These are phyloP conservation scores for Carex littledalei DNA, from an alignment of 176 grass and related monocot species.

Conservation along the genomic window DNA sequence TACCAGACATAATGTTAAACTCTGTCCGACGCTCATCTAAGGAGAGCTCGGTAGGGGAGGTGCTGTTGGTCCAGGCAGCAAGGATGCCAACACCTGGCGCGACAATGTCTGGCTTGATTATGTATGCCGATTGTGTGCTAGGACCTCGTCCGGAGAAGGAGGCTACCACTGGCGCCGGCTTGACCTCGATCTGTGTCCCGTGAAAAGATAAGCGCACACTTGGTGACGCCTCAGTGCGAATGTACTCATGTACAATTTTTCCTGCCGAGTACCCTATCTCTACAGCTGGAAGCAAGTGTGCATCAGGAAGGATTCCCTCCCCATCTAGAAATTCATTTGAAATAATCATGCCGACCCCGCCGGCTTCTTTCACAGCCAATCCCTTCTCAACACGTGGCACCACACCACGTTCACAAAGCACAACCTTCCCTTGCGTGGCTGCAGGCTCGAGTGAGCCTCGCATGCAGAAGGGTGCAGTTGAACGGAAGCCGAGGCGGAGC, in stretches of 20 bases:
- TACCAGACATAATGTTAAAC: constrained; percentile 95
- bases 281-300: too few relatives aligned
- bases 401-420: constrained; percentile 91
- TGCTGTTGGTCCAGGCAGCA: constrained; percentile 76
- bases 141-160: constrained; percentile 93
- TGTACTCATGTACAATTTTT: constrained; percentile 55
- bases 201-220: constrained; percentile 46
- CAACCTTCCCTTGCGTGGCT: constrained; percentile 56
- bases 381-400: constrained; percentile 84
- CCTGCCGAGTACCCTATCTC: constrained; percentile 29
- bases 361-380: constrained; percentile 71
- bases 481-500: constrained; percentile 23
- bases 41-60: constrained; percentile 50
- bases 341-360: constrained; percentile 71
- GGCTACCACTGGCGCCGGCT: constrained; percentile 80
- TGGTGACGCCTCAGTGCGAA: constrained; percentile 32
- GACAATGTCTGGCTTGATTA: constrained; percentile 89
- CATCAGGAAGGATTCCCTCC: constrained; percentile 69
- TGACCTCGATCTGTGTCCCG: constrained; percentile 66
- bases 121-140: constrained; percentile 52
- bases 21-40: constrained; percentile 61
- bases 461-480: constrained; percentile 80
- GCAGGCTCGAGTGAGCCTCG: constrained; percentile 73
- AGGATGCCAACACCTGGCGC: constrained; percentile 89
- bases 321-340: constrained; percentile 33